Percentiles rank a stretch among this genome's conserved stretches.
These are phyloP conservation scores for Phytophthora tentaculata DNA, from an alignment of 352 stramenopile genomes.

Conservation along the genomic window DNA sequence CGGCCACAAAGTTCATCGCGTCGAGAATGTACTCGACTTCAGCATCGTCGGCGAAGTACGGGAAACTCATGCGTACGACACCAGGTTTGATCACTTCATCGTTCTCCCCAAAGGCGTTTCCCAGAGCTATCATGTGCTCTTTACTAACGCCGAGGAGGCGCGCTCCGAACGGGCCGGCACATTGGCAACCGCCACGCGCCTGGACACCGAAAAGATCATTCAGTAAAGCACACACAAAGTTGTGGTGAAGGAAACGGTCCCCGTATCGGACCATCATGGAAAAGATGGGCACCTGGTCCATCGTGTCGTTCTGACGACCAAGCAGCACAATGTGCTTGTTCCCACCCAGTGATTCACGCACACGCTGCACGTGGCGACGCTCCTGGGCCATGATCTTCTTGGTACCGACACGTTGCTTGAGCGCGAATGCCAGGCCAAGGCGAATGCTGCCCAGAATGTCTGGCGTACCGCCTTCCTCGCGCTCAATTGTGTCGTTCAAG, in stretches of 20 bases:
- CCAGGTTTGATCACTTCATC: slow-evolving; percentile 95
- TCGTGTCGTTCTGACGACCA: slow-evolving; percentile 51
- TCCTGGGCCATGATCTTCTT: slow-evolving; percentile 65
- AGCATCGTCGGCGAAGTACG: slow-evolving; percentile 81
- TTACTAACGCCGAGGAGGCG: slow-evolving; percentile 91
- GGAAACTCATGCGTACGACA: slow-evolving; percentile 94
- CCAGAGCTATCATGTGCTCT: slow-evolving; percentile 68
- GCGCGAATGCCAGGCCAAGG: slow-evolving; percentile 91
- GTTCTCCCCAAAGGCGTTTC: slow-evolving; percentile 87
- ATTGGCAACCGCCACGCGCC: slow-evolving; percentile 65
- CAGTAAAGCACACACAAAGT: slow-evolving; percentile 97
- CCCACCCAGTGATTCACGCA: slow-evolving; percentile 44
- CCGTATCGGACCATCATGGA: slow-evolving; percentile 94
- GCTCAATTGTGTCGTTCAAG: slow-evolving; percentile 69
- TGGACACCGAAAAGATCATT: slow-evolving; percentile 98
- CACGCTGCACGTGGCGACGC: slow-evolving; percentile 39
- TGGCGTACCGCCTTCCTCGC: slow-evolving; percentile 97
- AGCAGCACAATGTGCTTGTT: slow-evolving; percentile 89
- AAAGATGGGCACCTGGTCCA: slow-evolving; percentile 90
- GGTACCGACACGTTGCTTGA: slow-evolving; percentile 84
- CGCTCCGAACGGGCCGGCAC: slow-evolving; percentile 94
- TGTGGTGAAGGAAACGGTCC: slow-evolving; percentile 96
- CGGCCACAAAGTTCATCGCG: slow-evolving; percentile 93
- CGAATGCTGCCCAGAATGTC: slow-evolving; percentile 95
- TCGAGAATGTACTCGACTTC: slow-evolving; percentile 94